Base-by-base conservation (phyloP, 352 stramenopile species). In the Globisporangium cylindrosporum region DNA sequence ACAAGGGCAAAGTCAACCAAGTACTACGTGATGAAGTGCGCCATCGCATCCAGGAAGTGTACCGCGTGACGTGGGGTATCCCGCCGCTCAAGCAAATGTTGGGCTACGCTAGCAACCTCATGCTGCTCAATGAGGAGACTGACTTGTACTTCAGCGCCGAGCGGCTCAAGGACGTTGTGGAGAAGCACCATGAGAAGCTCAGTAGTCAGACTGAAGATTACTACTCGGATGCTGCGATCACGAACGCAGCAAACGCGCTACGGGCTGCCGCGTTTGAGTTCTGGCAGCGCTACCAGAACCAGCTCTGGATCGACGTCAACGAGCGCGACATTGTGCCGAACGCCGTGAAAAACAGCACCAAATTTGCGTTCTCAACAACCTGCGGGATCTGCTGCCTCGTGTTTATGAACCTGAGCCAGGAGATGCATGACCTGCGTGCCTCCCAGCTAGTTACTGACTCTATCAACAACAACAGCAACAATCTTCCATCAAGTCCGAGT, bases 251-350 rank as follows among this genome's bases (percentile, higher is more conserved):
- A 1, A 51, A 25, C 8, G 22, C 76, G 14, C 56, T 94, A 20
- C 67, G 78, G 29, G 72, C 63, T 0, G 62, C 82, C 1, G 74
- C 84, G 25, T 90, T 90, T 48, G 82, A 92, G 59, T 55, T 90
- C 1, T 94, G 86, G 86, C 76, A 93, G 24, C 58, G 87, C 9
- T 94, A 94, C 34, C 84, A 93, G 66, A 93, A 94, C 56, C 86
- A 93, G 69, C 74, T 94, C 1, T 86, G 78, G 67, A 64, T 77
- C 2, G 86, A 94, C 41, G 58, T 92, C n/a, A 76, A 76, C 46
- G 81, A 89, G 53, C 79, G 79, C 53, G 84, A 92, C 67, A 60
- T 90, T 25, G 73, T 82, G 22, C 73, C 76, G 27, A 69, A 68
- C 3, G 74, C 62, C 24, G 86, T 84, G n/a, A 80, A 75, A 36